Evolutionary conservation across 305 asterid genomes (phyloP), one percentile per base, ranked within the genome.

Genomic region (Solanum hybrid): DNA sequence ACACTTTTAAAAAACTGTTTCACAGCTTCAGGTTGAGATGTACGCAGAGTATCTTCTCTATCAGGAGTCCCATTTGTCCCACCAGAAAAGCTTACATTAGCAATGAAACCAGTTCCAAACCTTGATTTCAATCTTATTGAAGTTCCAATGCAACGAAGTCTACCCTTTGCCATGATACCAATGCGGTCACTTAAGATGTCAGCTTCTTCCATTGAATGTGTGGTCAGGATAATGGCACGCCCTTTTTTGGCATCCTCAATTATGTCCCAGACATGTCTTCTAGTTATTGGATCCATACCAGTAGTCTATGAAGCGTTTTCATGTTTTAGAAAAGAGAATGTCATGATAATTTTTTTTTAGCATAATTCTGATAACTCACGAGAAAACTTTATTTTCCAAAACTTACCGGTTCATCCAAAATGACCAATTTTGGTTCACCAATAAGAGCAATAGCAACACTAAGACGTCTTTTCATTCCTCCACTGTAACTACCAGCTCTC

Each of bases 201-300:
- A 45, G 99, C 99, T 95, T 97, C 99, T 89, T 95, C 98, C 99
- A 97, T 97, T 6, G 98, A 97, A 94, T 97, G 99, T 82, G 99
- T 97, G 7, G 99, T 97, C 87, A 97, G 94, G 88, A 97, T 95
- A 65, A 97, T 95, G 22, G 98, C 97, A 86, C 99, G 97, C 68
- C 98, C 99, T 92, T 91, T 94, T 91, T 97, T 97, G 70, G 99
- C 97, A 72, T 91, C 93, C 94, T 97, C 98, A 73, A 97, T 96
- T 70, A 97, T 98, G 91, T 96, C 98, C 99, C 99, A 97, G 85
- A 95, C 98, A 36, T 95, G 99, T 91, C 99, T 94, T 89, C 98
- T 92, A 51, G 98, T 95, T 88, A 97, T 92, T 89, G 99, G 99
- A 92, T 97, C 99, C 99, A 97, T 97, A 89, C 99, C 99, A 73